phyloP scores from a whole-genome alignment of 257 asterid genomes.

The Salvia rosmarinus region DNA sequence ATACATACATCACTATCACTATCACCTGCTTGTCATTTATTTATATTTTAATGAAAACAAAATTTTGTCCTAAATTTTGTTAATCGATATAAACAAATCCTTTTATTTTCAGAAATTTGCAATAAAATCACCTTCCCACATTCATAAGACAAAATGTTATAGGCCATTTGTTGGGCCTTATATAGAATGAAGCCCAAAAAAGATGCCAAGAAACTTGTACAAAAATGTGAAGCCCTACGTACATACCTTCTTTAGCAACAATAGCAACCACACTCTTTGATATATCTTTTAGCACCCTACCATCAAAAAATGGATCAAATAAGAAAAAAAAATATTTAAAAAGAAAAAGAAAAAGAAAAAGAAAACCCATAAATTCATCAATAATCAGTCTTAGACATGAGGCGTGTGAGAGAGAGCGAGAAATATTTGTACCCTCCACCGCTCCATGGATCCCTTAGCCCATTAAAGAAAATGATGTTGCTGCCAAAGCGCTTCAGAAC shows the following conservation, averaged over 20 bases:
- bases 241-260: slow-evolving; percentile 62
- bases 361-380: neutral
- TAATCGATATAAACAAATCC: no score
- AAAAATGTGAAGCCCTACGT: no score
- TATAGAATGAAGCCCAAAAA: neutral
- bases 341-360: neutral
- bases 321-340: neutral
- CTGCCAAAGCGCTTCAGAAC: slow-evolving; percentile 69
- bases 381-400: neutral
- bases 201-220: no score
- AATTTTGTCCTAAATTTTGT: no score
- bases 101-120: neutral
- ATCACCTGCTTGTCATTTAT: no score
- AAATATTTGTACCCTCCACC: slow-evolving; percentile 70
- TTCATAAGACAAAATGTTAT: neutral
- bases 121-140: no score
- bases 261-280: slow-evolving; percentile 72
- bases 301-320: slow-evolving; percentile 6
- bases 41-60: no score
- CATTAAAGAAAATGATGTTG: slow-evolving; percentile 88
- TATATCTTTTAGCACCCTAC: slow-evolving; percentile 75
- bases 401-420: neutral
- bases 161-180: neutral
- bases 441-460: slow-evolving; percentile 95
- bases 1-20: neutral